A percentile compares a stretch with the other conserved stretches of the same genome.
Conservation (phyloP, 257 asterid genomes). For the Osmanthus fragrans region DNA sequence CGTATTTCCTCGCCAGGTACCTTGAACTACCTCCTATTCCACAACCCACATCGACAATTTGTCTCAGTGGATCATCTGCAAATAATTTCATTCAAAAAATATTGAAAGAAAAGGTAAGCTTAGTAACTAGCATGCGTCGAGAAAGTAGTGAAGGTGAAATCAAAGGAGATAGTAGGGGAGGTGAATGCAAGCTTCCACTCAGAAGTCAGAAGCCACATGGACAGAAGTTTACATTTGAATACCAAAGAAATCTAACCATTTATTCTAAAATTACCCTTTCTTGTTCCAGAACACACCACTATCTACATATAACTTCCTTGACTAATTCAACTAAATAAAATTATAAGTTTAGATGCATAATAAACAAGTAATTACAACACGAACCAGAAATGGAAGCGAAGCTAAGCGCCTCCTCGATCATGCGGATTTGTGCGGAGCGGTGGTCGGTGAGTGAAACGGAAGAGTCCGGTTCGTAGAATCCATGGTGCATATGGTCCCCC, state of each 20-base stretch:
- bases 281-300: no score
- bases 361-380: neutral
- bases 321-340: no score
- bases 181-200: neutral
- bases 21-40: conserved; percentile 98
- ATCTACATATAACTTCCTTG: no score
- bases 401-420: conserved; percentile 82
- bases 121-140: neutral
- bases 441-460: conserved; percentile 69
- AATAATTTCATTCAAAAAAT: conserved; percentile 3
- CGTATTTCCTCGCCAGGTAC: conserved; percentile 71
- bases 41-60: conserved; percentile 94
- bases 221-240: neutral
- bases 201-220: neutral
- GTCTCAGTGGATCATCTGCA: conserved; percentile 67
- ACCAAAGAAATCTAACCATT: no score
- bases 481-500: conserved; percentile 99
- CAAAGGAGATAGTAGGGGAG: neutral
- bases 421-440: conserved; percentile 88
- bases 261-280: no score
- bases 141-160: neutral
- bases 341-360: neutral
- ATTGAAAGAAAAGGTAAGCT: neutral
- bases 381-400: conserved; percentile 76
- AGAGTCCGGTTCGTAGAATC: conserved; percentile 61